Evolutionary conservation across 176 grass and related monocot species (phyloP), one percentile per base, ranked within the genome.

Genomic region (Tillandsia leiboldiana): DNA sequence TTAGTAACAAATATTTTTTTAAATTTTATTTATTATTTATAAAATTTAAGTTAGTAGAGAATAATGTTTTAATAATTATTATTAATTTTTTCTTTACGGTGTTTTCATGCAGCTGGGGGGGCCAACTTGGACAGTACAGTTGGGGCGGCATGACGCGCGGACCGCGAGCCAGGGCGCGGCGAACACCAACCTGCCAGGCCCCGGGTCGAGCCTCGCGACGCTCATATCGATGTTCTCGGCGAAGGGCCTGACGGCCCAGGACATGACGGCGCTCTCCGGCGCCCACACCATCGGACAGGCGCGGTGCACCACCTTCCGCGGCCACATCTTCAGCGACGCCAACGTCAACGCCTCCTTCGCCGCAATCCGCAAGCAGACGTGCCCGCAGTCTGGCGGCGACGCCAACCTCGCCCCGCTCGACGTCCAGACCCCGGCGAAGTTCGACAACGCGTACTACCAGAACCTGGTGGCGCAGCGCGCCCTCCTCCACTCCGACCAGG

Each of bases 191-290:
- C 88, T 96, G 1, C 92, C 88, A 0, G 70, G 70, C 0, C 85
- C 88, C 0, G 63, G n/a, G 1, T 82, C 85, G 49, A 84, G 83
- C 83, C 78, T 91, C 27, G 51, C 76, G 12, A 81, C 62, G 2
- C 85, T 91, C 47, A 51, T 89, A 75, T 9, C 11, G 14, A 73
- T 68, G 83, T 91, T 96, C 75, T 17, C 64, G 15, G 80, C 63
- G 56, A 69, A 96, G 67, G 73, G 67, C 11, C 82, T 96, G 26
- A 58, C 29, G 9, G 49, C 88, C 20, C 78, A 72, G 12, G 88
- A 96, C 83, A 89, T 96, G 92, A 91, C 88, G 59, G 88, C 85
- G 63, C 88, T 96, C 8, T 96, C 92, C 11, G 83, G 92, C 2
- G 88, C 80, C 42, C 92, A 91, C 85, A 91, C 88, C 78, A 68